Percentiles rank a stretch among this genome's conserved stretches.
Conservation (phyloP, 208 protist species). For the Crithidia bombi region DNA sequence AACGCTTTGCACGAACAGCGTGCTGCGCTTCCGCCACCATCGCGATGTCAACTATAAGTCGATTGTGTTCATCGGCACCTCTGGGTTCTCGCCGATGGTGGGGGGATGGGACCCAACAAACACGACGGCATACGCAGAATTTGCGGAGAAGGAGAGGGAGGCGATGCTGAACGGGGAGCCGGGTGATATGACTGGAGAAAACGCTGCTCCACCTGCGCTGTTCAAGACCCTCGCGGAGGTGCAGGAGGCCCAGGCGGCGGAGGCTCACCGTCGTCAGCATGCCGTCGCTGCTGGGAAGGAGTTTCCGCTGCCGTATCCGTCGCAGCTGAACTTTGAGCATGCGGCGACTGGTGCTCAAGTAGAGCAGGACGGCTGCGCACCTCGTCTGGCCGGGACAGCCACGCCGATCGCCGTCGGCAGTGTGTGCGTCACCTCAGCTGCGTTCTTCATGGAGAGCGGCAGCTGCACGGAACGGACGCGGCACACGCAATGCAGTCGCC, state of each 20-base stretch:
- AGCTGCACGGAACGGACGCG: slow-evolving; percentile 44
- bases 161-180: slow-evolving; percentile 25
- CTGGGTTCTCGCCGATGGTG: slow-evolving; percentile 61
- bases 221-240: slow-evolving; percentile 29
- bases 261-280: slow-evolving; percentile 3
- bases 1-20: slow-evolving; percentile 44
- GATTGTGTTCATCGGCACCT: slow-evolving; percentile 66
- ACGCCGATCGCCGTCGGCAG: slow-evolving; percentile 51
- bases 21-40: slow-evolving; percentile 36
- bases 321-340: slow-evolving; percentile 40
- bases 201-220: slow-evolving; percentile 9
- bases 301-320: slow-evolving; percentile 12
- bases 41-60: slow-evolving; percentile 29
- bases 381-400: slow-evolving; percentile 11
- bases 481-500: slow-evolving; percentile 57
- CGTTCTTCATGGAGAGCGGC: slow-evolving; percentile 48
- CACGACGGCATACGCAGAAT: slow-evolving; percentile 31
- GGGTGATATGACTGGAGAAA: not conserved
- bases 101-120: slow-evolving; percentile 63
- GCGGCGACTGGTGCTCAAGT: slow-evolving; percentile 29
- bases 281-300: slow-evolving; percentile 1
- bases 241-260: slow-evolving; percentile 15
- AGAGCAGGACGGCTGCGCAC: slow-evolving; percentile 46
- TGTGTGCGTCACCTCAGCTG: slow-evolving; percentile 55
- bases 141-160: slow-evolving; percentile 7